Conservation (phyloP, 108 stramenopile species). For the Nitzschia inconspicua region DNA sequence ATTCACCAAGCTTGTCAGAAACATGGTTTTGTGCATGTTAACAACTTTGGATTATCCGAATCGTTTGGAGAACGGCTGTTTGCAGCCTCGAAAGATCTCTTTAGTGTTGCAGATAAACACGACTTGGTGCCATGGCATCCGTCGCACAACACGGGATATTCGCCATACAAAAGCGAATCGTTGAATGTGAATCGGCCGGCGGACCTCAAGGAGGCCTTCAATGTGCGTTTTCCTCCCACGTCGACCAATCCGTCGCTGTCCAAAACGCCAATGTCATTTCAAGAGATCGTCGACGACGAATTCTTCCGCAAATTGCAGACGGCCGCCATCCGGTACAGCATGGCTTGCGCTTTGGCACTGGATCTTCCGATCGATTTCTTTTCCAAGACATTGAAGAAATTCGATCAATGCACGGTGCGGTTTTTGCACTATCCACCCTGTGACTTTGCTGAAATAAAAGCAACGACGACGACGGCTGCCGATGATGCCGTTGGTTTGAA, state of each 20-base stretch:
- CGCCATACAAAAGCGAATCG: conserved; percentile 7
- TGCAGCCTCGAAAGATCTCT: not conserved
- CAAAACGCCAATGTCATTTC: conserved; percentile 11
- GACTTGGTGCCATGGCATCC: not conserved
- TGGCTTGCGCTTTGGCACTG: conserved; percentile 27
- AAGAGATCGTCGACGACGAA: not conserved
- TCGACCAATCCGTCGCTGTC: conserved; percentile 3
- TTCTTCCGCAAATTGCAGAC: not conserved
- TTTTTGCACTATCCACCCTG: conserved; percentile 38
- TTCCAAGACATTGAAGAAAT: not conserved
- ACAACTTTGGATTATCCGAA: not conserved
- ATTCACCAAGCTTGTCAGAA: not conserved
- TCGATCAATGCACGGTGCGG: conserved; percentile 29
- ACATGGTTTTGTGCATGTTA: not conserved
- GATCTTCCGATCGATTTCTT: conserved; percentile 24
- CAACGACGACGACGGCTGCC: not conserved
- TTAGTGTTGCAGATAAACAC: not conserved
- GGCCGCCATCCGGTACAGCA: not conserved
- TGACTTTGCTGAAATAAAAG: not conserved
- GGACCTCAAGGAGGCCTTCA: conserved; percentile 40
- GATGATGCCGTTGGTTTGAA: too few species aligned
- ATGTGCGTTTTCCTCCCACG: conserved; percentile 20
- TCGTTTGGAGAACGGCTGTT: not conserved
- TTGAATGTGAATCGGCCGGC: conserved; percentile 17
- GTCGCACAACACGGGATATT: conserved; percentile 23